Base-by-base conservation (phyloP, 345 rosid genomes). In the Citrus australasica region DNA sequence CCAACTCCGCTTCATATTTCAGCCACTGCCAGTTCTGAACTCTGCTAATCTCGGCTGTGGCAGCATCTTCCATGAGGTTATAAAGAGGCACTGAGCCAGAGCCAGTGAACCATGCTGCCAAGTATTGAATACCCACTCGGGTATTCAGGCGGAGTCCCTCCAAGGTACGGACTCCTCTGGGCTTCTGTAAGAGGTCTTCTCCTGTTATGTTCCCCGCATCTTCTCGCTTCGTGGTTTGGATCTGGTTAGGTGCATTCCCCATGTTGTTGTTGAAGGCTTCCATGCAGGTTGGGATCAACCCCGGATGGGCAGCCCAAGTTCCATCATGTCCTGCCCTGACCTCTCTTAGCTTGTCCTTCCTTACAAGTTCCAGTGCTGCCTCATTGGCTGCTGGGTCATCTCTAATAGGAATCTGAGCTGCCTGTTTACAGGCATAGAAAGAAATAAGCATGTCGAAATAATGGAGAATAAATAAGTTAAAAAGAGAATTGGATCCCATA, bases 261-360 rank as follows among this genome's bases (percentile, higher is more conserved):
- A 94, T 94, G 83, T 83, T 86, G 72, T 80, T 83, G 66, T 82
- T 85, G 89, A 96, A 92, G 67, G 86, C 86, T 42, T 96, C 95
- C 85, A 85, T 80, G 81, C 95, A 94, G 22, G 80, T 86, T 51
- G 91, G 90, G 86, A 94, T 91, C 5, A 92, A 90, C 51, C 99
- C 98, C 2, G 98, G 98, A 78, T 94, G 98, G 37, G 99, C 98
- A 7, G 98, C 99, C 99, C 97, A 94, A 28, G 97, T 94, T 55
- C 99, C 99, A 79, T 96, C 98, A 56, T 94, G 98, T 7, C 97
- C 98, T 62, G 98, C 98, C 78, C 66, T 88, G 22, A 85, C 97
- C 77, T 96, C 98, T 80, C 98, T 84, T n/a, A 84, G 86, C 86
- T 96, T 96, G 86, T 94, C 98, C 83, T 94, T 94, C 85, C 83